These are phyloP conservation scores for Penicillium sp. DNA, from an alignment of 2,329 filamentous ascomycete species.

Conservation along the genomic window DNA sequence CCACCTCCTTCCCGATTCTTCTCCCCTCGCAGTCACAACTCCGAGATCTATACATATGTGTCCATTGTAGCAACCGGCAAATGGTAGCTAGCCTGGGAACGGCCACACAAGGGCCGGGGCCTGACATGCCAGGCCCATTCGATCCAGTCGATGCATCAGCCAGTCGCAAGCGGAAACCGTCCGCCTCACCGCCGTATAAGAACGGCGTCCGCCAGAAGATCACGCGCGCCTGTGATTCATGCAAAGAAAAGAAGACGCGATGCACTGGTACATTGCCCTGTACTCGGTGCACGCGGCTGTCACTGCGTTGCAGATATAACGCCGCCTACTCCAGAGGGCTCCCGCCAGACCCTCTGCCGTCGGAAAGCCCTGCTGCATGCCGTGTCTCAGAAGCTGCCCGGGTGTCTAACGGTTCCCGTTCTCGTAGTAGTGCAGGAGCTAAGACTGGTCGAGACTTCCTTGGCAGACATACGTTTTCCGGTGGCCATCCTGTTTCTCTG, in stretches of 20 bases:
- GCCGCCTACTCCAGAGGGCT: slow-evolving; percentile 37
- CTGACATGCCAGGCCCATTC: slow-evolving; percentile 5
- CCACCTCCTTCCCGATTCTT: slow-evolving; percentile 14
- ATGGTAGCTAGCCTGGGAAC: slow-evolving; percentile 15
- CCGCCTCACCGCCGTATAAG: slow-evolving; percentile 19
- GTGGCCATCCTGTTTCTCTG: slow-evolving; percentile 17
- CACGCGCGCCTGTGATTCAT: slow-evolving; percentile 38
- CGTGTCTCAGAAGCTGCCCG: not conserved
- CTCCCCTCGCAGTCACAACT: slow-evolving; percentile 4
- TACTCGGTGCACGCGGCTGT: slow-evolving; percentile 31
- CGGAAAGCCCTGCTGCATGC: not conserved
- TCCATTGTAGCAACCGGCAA: not conserved
- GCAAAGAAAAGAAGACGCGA: slow-evolving; percentile 38
- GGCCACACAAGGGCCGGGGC: slow-evolving; percentile 8
- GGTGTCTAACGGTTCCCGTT: slow-evolving; percentile 2
- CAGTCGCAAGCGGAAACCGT: slow-evolving; percentile 31
- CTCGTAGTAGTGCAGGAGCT: slow-evolving; percentile 1
- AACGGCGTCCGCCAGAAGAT: slow-evolving; percentile 33
- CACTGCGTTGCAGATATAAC: slow-evolving; percentile 34
- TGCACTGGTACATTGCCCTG: slow-evolving; percentile 39
- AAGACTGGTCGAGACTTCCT: not conserved
- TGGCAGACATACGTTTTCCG: slow-evolving; percentile 1
- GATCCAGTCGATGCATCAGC: not conserved
- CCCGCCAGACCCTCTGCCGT: slow-evolving; percentile 30
- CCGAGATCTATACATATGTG: not conserved